Base-by-base conservation (phyloP, 2,329 filamentous ascomycete species). In the Penicillium corylophilum region DNA sequence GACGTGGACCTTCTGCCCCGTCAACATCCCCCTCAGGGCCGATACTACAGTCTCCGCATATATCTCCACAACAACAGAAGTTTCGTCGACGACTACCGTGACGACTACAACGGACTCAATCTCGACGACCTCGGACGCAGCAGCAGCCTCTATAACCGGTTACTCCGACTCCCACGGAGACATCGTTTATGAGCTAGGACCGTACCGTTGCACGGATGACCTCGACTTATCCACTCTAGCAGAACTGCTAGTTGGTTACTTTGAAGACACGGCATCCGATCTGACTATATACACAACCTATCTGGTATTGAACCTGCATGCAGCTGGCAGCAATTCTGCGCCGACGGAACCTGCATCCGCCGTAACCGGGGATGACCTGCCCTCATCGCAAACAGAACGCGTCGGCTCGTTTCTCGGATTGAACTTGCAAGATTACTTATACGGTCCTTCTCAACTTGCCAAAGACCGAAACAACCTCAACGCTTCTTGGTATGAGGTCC, bases 1-100 rank as follows among this genome's bases (percentile, higher is more conserved):
- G 28, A 64, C 74, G 36, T 87, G 84, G 82, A 81, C 75, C 44
- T 75, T 87, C 16, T 88, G 85, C 64, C 85, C 85, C 0, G 81
- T 81, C 2, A 67, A 78, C 41, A 72, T 84, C 46, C 77, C 79
- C 31, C 56, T 61, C 24, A 60, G 61, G 48, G 54, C 56, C 5
- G 62, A 56, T 26, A 56, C 61, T 12, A 61, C 52, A 8, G 50
- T 62, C n/a, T 62, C 63, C 4, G 50, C 29, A n/a, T 46, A 28
- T n/a, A 51, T 43, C 13, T 44, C 47, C 5, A 46, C 41, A 1
- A 45, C 55, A 2, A 57, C 57, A 13, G 43, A 53, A 18, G 46
- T 48, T 8, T 56, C 56, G 10, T 55, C 50, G 22, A 51, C 50
- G 5, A 48, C 20, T 12, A 45, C 59, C 47, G 51, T 55, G 7